Base-by-base conservation (phyloP, 1,139 yeast genomes). In the Taiozyma sp. region DNA sequence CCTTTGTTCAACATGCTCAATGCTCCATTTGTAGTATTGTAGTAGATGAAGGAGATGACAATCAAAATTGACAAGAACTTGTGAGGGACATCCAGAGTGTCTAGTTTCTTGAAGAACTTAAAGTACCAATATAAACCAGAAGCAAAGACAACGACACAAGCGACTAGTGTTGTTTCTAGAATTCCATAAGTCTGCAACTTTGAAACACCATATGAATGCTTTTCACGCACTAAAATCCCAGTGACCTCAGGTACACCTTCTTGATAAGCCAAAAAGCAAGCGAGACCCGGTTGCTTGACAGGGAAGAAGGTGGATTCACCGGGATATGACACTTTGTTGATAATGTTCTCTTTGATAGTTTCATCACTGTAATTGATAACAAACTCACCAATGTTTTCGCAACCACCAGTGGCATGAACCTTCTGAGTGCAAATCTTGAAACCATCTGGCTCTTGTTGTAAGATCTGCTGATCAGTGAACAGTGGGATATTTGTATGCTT, bases 401-500 rank as follows among this genome's bases (percentile, higher is more conserved):
- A 48, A 14, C 23, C 14, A 7, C 43, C 46, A 12, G 12, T 16
- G 24, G 45, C 42, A 22, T 22, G 19, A 2, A 14, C 13, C 10
- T 48, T 48, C 13, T 24, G 38, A 9, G 45, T 22, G 42, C 51
- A 48, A 5, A 48, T 30, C 8, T 34, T 36, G 23, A 48, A 48
- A 10, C 51, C 51, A 14, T 45, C 22, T 8, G 28, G 30, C 23
- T 45, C 51, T 23, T 39, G 14, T 29, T 45, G 48, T 5, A 48
- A 23, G n/a, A 29, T 5, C 2, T 45, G 14, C 32, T 45, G 51
- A 22, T 32, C 41, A 5, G 42, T 14, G 13, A 16, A 14, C 2
- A 45, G 8, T n/a, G 53, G 53, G 12, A 51, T 51, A 30, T 51
- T 51, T 8, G 53, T 48, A 4, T 23, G 22, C 2, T 23, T 24